Conservation (phyloP, 768 basidiomycete genomes). For the Coprinopsis strossmayeri region DNA sequence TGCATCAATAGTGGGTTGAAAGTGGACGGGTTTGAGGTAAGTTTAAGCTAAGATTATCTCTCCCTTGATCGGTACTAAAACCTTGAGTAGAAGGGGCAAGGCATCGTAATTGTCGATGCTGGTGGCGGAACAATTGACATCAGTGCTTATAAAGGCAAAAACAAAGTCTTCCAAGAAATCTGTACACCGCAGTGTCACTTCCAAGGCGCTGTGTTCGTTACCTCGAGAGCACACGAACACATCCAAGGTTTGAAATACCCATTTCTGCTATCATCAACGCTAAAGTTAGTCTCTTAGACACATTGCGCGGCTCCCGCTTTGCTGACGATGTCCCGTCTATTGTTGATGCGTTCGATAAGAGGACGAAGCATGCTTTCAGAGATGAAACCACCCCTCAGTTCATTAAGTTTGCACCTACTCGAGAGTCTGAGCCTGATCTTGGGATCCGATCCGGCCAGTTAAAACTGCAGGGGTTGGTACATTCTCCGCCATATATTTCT, state of each 20-base stretch:
- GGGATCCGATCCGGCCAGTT: slow-evolving; percentile 37
- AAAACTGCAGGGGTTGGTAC: slow-evolving; percentile 27
- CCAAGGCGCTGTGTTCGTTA: slow-evolving; percentile 45
- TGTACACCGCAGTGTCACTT: slow-evolving; percentile 33
- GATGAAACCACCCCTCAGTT: slow-evolving; percentile 28
- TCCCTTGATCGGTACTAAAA: neutral
- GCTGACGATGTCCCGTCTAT: slow-evolving; percentile 32
- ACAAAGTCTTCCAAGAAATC: slow-evolving; percentile 31
- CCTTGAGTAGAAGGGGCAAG: slow-evolving; percentile 30
- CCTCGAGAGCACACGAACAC: slow-evolving; percentile 26
- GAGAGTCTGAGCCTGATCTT: slow-evolving; percentile 27
- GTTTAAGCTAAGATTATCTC: neutral
- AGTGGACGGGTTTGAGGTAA: neutral
- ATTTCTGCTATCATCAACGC: no score
- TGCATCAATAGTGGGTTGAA: slow-evolving; percentile 23
- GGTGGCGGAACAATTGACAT: slow-evolving; percentile 58
- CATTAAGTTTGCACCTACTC: slow-evolving; percentile 34
- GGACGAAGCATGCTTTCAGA: slow-evolving; percentile 35
- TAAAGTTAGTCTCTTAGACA: slow-evolving; percentile 20
- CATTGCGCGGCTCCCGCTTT: slow-evolving; percentile 31
- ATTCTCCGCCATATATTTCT: neutral
- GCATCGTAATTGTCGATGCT: slow-evolving; percentile 50
- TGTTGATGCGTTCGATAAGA: slow-evolving; percentile 33
- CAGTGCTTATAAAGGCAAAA: slow-evolving; percentile 38
- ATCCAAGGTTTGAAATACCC: slow-evolving; percentile 31